phyloP scores from a whole-genome alignment of 768 basidiomycete genomes.

The Mycena indigotica region DNA sequence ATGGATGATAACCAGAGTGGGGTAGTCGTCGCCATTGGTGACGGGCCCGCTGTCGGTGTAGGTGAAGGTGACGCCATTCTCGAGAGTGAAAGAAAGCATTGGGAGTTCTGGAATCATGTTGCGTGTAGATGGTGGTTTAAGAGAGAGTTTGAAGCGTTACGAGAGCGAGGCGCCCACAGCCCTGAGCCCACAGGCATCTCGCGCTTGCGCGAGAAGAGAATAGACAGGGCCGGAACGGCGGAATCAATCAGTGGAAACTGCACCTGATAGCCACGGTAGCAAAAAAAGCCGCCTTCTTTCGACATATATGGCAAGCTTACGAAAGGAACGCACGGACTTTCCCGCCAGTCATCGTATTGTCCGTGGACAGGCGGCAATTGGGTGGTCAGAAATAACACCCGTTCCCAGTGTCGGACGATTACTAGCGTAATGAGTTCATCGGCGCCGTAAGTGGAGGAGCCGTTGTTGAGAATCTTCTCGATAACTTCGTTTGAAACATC shows the following conservation, averaged over 20 bases:
- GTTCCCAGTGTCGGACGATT: no score
- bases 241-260: neutral
- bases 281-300: neutral
- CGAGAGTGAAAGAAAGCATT: slow-evolving; percentile 18
- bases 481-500: no score
- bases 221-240: neutral
- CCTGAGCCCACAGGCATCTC: neutral
- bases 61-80: slow-evolving; percentile 24
- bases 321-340: neutral
- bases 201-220: neutral
- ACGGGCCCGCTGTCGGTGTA: slow-evolving; percentile 33
- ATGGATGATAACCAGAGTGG: slow-evolving; percentile 33
- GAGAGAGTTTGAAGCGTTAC: neutral
- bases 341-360: no score
- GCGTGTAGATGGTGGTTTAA: neutral
- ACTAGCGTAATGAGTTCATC: no score
- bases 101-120: neutral
- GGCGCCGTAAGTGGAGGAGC: no score
- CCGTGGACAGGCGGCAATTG: no score
- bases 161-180: neutral
- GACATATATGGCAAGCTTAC: neutral
- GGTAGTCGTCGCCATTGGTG: slow-evolving; percentile 20
- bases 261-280: neutral
- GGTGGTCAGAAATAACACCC: no score
- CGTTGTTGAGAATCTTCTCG: no score